Evolutionary conservation across 2,329 filamentous ascomycete genomes (phyloP), one percentile per base, ranked within the genome.

Genomic region (Talaromyces sp.): DNA sequence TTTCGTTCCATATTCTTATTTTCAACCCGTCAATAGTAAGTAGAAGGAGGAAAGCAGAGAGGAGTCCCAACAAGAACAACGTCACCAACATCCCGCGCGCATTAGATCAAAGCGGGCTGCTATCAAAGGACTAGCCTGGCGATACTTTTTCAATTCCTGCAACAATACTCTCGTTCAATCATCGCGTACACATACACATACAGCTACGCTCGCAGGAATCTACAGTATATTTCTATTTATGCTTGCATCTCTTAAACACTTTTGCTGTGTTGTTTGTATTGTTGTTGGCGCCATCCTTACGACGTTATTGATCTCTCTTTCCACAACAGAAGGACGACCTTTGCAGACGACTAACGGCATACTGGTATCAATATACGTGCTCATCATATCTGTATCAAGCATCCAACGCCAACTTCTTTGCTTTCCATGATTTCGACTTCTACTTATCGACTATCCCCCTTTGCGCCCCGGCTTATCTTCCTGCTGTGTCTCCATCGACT

Each of bases 401-500:
- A 56, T 65, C 38, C 27, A 27, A 53, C 61, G 58, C 64, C 64
- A 47, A 19, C 38, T 34, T 61, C 47, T 58, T 56, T 27, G 5
- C 49, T 58, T 22, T 62, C 63, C 51, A 66, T 63, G 64, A 66
- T 40, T 54, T 34, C 34, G 43, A 53, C 34, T 27, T 45, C 25
- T 49, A 61, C 40, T 59, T 63, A 34, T 43, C 64, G 36, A 49
- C 25, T 54, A 53, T 62, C 43, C 19, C 19, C 64, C 53, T 53
- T 62, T 61, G 58, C 56, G 60, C 64, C 43, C n/a, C 43, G 54
- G 40, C 54, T 54, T 38, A 49, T 65, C 53, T 63, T 25, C 54
- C 64, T 58, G 61, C 51, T 63, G 61, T 63, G 61, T 63, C 51
- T 58, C 61, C 27, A 36, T 47, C 61, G 22, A 63, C 29, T 63